Conservation (phyloP, 345 rosid genomes). For the Syzygium aqueum region DNA sequence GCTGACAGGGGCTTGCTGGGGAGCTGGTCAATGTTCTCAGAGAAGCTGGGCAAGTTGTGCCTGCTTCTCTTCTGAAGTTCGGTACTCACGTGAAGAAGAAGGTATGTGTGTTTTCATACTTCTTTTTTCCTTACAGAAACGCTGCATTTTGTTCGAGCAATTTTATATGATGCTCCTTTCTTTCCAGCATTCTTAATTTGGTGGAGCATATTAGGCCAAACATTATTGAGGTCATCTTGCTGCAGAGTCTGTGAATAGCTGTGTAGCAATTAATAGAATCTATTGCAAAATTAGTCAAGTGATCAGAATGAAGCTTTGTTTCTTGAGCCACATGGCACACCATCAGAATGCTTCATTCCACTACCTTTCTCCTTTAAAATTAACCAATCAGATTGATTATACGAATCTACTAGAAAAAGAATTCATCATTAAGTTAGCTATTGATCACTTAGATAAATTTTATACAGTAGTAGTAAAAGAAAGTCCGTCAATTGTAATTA, state of each 20-base stretch:
- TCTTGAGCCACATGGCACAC: neutral
- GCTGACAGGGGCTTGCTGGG: conserved; percentile 70
- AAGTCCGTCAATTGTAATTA: neutral
- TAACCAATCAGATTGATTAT: neutral
- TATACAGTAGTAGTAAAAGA: neutral
- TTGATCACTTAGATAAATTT: neutral
- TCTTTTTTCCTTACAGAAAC: neutral
- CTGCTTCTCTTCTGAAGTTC: conserved; percentile 70
- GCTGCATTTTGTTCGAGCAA: neutral
- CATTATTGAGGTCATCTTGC: neutral
- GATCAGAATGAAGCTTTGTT: neutral
- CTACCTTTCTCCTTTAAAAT: neutral
- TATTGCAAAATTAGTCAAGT: neutral
- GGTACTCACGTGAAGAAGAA: conserved; percentile 96
- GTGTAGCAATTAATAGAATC: neutral
- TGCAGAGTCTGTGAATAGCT: neutral
- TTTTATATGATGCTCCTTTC: neutral
- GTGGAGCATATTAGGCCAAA: neutral
- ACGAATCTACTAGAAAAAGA: neutral
- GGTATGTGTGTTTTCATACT: conserved; percentile 18
- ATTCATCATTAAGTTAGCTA: neutral
- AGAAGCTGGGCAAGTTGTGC: conserved; percentile 89
- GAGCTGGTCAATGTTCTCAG: conserved; percentile 90
- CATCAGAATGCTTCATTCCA: neutral
- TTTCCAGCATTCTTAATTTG: neutral